phyloP scores from a whole-genome alignment of 305 asterid species.

The Fraxinus velutina region DNA sequence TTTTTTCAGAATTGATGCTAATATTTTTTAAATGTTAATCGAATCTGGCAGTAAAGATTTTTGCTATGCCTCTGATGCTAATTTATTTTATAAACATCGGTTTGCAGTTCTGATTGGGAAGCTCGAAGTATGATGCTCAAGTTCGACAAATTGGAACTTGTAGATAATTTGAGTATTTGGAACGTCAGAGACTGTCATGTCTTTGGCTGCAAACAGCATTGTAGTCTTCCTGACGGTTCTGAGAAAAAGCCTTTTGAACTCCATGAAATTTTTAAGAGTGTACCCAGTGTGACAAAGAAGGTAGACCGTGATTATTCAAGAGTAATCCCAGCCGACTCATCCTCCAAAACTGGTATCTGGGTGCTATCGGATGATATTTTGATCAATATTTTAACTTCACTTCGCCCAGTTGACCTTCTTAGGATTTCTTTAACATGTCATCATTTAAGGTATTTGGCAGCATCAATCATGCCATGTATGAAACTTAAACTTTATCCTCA shows the following conservation, averaged over 20 bases:
- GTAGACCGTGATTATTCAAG: conserved; percentile 42
- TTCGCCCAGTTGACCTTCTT: conserved; percentile 64
- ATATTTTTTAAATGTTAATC: neutral
- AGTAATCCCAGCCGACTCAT: conserved; percentile 51
- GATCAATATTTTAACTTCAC: conserved; percentile 53
- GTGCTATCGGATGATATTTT: conserved; percentile 71
- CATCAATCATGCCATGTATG: conserved; percentile 91
- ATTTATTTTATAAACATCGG: conserved; percentile 29
- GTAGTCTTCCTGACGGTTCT: conserved; percentile 57
- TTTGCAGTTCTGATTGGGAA: conserved; percentile 85
- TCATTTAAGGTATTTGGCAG: conserved; percentile 66
- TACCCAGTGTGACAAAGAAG: conserved; percentile 58
- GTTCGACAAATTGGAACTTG: conserved; percentile 32
- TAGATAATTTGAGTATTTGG: conserved; percentile 52
- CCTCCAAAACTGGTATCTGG: conserved; percentile 60
- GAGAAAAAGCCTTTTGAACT: conserved; percentile 77
- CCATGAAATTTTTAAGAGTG: conserved; percentile 78
- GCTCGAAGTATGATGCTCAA: conserved; percentile 59
- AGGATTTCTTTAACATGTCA: conserved; percentile 77
- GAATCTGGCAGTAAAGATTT: neutral
- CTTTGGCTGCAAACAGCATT: conserved; percentile 59
- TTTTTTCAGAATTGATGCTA: neutral
- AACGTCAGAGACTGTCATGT: conserved; percentile 70
- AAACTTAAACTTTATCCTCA: conserved; percentile 88
- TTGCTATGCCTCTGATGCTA: conserved; percentile 20